Base-by-base conservation (phyloP, 2,329 filamentous ascomycete genomes). In the Arthrinium puccinioides region DNA sequence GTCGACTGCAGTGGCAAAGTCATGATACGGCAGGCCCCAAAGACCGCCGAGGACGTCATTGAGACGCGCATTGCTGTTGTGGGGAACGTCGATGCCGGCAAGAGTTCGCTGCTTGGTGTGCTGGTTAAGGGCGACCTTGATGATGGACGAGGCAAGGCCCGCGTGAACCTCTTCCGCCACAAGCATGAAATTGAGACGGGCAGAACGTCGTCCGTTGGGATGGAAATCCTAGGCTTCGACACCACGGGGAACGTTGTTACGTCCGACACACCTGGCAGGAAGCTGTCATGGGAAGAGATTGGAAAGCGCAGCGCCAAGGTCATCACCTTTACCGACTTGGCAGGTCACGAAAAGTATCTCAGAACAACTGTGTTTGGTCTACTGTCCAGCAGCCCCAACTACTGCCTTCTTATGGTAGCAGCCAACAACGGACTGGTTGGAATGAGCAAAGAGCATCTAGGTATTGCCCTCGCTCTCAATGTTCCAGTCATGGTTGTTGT, bases 211-310 rank as follows among this genome's bases (percentile, higher is more conserved):
- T 96, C 89, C 0, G 92, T 98, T 1, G 90, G 92, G 28, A 94
- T 97, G 89, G 92, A 98, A 61, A 97, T 97, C 44, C 88, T 97
- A 83, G 92, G 92, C 2, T 98, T 96, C 51, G 88, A 97, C 60
- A 87, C 84, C 35, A 74, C 76, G 38, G 90, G 92, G 20, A 78
- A 89, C 19, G 83, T 95, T 20, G 76, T 97, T 13, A 77, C 80
- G 13, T 90, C 86, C 26, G 84, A 84, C 41, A 84, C 82, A 1
- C 85, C 89, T 3, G 90, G 88, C 1, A 78, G 69, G 28, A 77
- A 77, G 48, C 68, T 97, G 23, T 90, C 89, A 4, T 98, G 92
- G 92, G 90, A 96, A 59, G 92, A 98, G 59, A 96, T 98, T 55
- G 92, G 92, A 37, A 87, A 85, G 62, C 84, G 88, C 48, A 94